phyloP scores from a whole-genome alignment of 2,329 filamentous ascomycete species.

The Cylindrodendrum hubeiense region DNA sequence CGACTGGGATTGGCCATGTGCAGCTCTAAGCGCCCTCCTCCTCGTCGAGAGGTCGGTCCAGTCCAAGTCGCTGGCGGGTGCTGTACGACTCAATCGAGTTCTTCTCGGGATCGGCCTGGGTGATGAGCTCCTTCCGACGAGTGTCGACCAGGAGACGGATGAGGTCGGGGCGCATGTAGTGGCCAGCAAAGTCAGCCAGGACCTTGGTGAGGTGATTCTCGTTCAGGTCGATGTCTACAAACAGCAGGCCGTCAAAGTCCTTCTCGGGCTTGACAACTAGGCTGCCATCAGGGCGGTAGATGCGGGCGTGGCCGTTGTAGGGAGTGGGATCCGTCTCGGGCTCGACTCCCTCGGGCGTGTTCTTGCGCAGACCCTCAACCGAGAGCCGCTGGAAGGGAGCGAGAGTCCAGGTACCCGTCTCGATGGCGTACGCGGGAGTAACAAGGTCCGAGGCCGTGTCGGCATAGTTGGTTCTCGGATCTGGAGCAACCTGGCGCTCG shows the following conservation, averaged over 20 bases:
- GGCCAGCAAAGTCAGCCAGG: conserved; percentile 4
- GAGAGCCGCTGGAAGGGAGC: too few species aligned
- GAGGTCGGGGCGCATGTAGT: conserved; percentile 14
- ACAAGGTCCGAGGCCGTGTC: too few species aligned
- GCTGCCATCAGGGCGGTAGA: background rate
- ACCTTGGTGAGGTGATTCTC: conserved; percentile 1
- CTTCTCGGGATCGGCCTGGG: conserved; percentile 3
- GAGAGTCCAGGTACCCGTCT: too few species aligned
- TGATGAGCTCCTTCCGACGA: conserved; percentile 12
- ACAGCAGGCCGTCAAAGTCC: too few species aligned
- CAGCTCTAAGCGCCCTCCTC: conserved; percentile 17
- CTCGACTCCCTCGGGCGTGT: too few species aligned
- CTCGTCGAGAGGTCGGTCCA: conserved; percentile 15
- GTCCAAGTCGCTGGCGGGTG: conserved; percentile 11
- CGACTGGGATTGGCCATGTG: too few species aligned
- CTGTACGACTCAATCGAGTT: conserved; percentile 16
- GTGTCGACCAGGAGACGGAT: conserved; percentile 13
- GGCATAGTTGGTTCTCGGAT: too few species aligned
- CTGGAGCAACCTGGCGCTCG: too few species aligned
- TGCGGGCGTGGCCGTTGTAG: too few species aligned
- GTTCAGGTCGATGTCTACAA: conserved; percentile 9
- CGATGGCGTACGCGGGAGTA: too few species aligned
- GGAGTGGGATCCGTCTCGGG: too few species aligned
- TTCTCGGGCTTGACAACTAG: background rate
- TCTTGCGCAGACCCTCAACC: too few species aligned